Evolutionary conservation across 2,329 filamentous ascomycete species (phyloP), one percentile per base, ranked within the genome.

Genomic region (Raffaelea albimanens): DNA sequence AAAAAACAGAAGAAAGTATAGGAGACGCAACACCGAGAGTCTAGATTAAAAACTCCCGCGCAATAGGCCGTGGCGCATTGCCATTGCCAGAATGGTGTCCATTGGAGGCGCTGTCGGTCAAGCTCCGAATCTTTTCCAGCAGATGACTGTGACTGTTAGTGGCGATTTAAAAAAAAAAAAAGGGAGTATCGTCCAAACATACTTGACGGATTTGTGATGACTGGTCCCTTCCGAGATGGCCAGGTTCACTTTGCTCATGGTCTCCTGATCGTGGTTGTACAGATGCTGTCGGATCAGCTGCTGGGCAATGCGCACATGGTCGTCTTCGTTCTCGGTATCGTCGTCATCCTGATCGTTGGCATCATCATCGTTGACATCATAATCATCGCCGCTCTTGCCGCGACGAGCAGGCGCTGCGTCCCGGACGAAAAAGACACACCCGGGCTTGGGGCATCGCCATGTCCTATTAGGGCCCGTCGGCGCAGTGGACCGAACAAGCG

Each of bases 381-480:
- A 44, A 16, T 45, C 47, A 19, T 38, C 25, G 3, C 73, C n/a
- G 1, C 36, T 23, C 41, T 31, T 25, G 31, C 19, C 43, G 31
- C 19, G 7, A 5, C 41, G 34, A 13, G 25, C 25, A 1, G 40
- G 46, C 8, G 44, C 47, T 5, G 52, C 52, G 11, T 46, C 48
- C 51, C 81, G 80, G 11, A 87, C 78, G 38, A 81, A 70, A 55
- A 80, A 80, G 34, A 66, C 66, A 57, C 84, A 88, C 21, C 74
- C 80, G 11, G 79, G 75, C 51, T 83, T 71, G 4, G 74, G 73
- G 56, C 84, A 88, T 1, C 67, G 67, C 83, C 83, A 88, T 0
- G 78, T 79, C 46, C 82, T 75, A 50, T 79, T 71, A 0, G 78
- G 75, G 0, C 77, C 80, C 31, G 70, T 67, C 0, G 77, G 70